A percentile compares a stretch with the other conserved stretches of the same genome.
Evolutionary conservation across 805 yeast species (phyloP).

Genomic region (Isabelozyma heimii): DNA sequence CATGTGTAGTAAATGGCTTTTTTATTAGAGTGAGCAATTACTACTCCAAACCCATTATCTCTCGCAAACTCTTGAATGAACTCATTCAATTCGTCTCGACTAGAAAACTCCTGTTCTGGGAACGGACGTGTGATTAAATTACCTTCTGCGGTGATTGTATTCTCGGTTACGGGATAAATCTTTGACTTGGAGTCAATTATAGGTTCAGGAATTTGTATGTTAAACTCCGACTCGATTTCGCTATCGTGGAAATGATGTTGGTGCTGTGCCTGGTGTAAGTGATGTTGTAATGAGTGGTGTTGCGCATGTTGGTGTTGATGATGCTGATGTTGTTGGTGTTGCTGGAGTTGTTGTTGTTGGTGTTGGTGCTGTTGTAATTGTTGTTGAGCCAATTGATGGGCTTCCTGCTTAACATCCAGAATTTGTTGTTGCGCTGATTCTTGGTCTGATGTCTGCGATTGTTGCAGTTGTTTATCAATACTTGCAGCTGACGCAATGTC

Average conservation of each 20-base stretch:
- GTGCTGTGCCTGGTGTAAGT: conserved; percentile 18
- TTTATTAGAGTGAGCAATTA: conserved; percentile 56
- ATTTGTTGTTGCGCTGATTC: conserved; percentile 6
- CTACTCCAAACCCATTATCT: conserved; percentile 58
- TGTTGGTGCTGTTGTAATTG: conserved; percentile 7
- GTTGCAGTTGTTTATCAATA: conserved; percentile 9
- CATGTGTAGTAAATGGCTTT: conserved; percentile 61
- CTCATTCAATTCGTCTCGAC: conserved; percentile 49
- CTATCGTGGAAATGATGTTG: conserved; percentile 12
- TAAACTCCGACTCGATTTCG: conserved; percentile 37
- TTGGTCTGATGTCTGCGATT: conserved; percentile 1
- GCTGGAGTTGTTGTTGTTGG: conserved; percentile 10
- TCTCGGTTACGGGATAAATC: conserved; percentile 42
- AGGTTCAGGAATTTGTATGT: conserved; percentile 47
- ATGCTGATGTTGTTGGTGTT: conserved; percentile 10
- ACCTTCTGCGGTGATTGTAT: conserved; percentile 47
- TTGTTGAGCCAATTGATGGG: conserved; percentile 7
- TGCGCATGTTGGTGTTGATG: conserved; percentile 12
- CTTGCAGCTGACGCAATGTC: conserved; percentile 26
- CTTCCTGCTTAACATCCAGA: conserved; percentile 3
- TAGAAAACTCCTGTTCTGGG: conserved; percentile 51
- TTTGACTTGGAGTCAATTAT: conserved; percentile 41
- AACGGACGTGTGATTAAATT: conserved; percentile 53
- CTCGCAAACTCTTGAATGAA: conserved; percentile 55
- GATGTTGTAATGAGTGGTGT: conserved; percentile 9